These are phyloP conservation scores for Neopestalotiopsis sp. DNA, from an alignment of 2,329 filamentous ascomycete genomes.

Conservation along the genomic window DNA sequence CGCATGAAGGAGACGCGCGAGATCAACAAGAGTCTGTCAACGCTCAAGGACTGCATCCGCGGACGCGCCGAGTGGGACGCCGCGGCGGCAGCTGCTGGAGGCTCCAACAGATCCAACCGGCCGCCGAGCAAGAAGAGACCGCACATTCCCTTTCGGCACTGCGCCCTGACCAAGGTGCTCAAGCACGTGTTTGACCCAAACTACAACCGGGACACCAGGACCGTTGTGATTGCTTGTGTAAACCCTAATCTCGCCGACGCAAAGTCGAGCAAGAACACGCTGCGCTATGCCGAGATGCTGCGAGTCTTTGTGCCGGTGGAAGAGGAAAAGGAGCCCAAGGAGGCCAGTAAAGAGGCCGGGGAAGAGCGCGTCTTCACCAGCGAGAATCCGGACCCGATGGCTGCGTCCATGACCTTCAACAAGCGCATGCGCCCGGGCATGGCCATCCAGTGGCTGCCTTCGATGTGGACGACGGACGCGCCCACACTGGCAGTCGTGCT, in stretches of 20 bases:
- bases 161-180: constrained; percentile 50
- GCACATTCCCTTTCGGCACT: constrained; percentile 52
- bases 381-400: constrained; percentile 32
- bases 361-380: constrained; percentile 28
- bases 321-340: constrained; percentile 23
- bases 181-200: constrained; percentile 55
- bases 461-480: neutral
- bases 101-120: neutral
- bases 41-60: constrained; percentile 58
- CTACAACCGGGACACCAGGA: constrained; percentile 43
- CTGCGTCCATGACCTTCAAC: constrained; percentile 38
- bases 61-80: constrained; percentile 44
- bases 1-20: constrained; percentile 52
- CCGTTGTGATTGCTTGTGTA: constrained; percentile 51
- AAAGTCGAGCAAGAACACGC: constrained; percentile 51
- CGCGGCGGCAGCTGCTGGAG: neutral
- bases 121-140: constrained; percentile 33
- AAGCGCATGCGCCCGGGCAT: constrained; percentile 47
- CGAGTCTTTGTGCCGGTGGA: constrained; percentile 35
- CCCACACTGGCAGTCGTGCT: constrained; percentile 34
- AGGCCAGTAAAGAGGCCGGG: constrained; percentile 26
- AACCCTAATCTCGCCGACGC: constrained; percentile 51
- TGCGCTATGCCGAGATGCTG: constrained; percentile 54
- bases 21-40: constrained; percentile 54
- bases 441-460: constrained; percentile 40